phyloP scores from a whole-genome alignment of 2,329 filamentous ascomycete genomes.

The Incumbomyces delicatus region DNA sequence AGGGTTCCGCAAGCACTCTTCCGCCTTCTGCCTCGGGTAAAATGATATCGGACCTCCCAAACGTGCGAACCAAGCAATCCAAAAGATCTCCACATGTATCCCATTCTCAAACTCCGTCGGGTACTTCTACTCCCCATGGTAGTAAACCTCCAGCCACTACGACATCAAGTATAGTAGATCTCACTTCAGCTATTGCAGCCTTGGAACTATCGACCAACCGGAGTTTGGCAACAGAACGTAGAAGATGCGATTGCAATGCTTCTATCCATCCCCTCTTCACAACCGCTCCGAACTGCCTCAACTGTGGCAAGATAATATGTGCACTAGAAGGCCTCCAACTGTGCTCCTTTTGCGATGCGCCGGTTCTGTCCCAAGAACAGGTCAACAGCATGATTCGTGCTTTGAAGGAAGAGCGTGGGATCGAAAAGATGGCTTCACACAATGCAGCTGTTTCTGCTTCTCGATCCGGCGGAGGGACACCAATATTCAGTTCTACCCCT shows the following conservation, averaged over 20 bases:
- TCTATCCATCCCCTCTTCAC: constrained; percentile 75
- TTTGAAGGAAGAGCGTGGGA: constrained; percentile 73
- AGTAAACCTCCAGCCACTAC: constrained; percentile 24
- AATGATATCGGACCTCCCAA: constrained; percentile 66
- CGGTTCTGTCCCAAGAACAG: constrained; percentile 62
- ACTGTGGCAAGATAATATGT: constrained; percentile 90
- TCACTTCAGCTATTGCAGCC: constrained; percentile 70
- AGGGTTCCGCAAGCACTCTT: constrained; percentile 30
- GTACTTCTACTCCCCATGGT: constrained; percentile 54
- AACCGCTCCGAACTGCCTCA: constrained; percentile 87
- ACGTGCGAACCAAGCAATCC: constrained; percentile 48
- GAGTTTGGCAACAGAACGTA: constrained; percentile 52
- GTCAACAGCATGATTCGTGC: constrained; percentile 78
- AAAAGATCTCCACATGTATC: constrained; percentile 44
- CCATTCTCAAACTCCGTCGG: constrained; percentile 41
- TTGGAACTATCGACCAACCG: constrained; percentile 92
- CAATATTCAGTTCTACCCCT: constrained; percentile 25
- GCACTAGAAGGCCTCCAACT: constrained; percentile 88
- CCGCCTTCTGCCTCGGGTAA: constrained; percentile 64
- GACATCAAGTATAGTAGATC: constrained; percentile 44
- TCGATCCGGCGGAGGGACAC: constrained; percentile 27
- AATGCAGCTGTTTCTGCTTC: constrained; percentile 53
- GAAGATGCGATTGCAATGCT: constrained; percentile 75
- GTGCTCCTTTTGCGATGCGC: constrained; percentile 77
- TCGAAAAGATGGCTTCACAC: constrained; percentile 75